Evolutionary conservation across 2,329 filamentous ascomycete species (phyloP), one percentile per base, ranked within the genome.

Genomic region (Balansia obtecta): DNA sequence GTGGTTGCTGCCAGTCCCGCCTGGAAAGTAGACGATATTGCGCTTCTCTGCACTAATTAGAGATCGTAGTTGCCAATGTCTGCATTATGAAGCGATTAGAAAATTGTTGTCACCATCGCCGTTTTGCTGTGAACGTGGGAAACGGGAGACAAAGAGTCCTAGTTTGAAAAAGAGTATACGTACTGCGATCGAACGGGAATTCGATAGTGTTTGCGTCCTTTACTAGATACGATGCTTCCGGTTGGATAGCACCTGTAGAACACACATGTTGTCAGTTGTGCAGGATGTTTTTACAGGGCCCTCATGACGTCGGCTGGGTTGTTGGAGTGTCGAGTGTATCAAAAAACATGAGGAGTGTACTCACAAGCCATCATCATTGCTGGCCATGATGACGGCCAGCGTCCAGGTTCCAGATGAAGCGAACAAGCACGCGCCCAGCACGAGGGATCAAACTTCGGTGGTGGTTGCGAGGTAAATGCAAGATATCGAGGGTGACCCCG

Each of bases 41-140:
- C 81, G 75, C 60, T 86, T 80, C 57, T 88, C 83, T 27, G 83
- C 85, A 65, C 87, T 91, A 63, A 97, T 86, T 58, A 95, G 83
- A 58, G 94, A 91, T 50, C 91, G 87, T 44, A 98, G 75, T 69
- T 93, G 87, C 82, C 85, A 90, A 68, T 93, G 87, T 57, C 85
- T 90, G 60, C 10, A 44, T 13, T 13, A 49, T n/a, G 40, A 27
- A 27, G 27, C 27, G 27, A 27, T 27, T 27, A 27, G 27, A 27
- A 27, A 42, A 32, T 7, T 15, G 39, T 47, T 11, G 38, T 48
- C 30, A 53, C 51, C 40, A 33, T 13, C 32, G 40, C 18, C 34
- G 40, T 40, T 18, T 12, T 12, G 12, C 37, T n/a, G 7, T 4
- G n/a, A 22, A 27, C 34, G 38, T 27, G 32, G 30, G 2, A n/a